phyloP scores from a whole-genome alignment of 495 filamentous ascomycete genomes.

The Annulohypoxylon maeteangense region DNA sequence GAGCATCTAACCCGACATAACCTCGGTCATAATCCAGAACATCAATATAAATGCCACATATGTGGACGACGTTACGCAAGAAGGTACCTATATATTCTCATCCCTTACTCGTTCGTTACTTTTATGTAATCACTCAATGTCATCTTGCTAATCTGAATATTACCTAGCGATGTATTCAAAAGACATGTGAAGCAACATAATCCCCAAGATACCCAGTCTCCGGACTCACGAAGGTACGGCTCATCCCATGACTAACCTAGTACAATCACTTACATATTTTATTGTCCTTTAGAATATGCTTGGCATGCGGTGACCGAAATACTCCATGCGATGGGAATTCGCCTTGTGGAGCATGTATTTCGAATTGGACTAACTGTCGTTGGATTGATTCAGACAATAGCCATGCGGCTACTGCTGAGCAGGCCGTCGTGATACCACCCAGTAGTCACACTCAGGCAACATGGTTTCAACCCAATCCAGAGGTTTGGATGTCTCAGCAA shows the following conservation, averaged over 20 bases:
- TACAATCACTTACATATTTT: conserved; percentile 16
- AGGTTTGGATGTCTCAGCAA: conserved; percentile 18
- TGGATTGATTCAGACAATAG: conserved; percentile 14
- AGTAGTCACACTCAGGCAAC: background rate
- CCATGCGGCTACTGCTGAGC: conserved; percentile 14
- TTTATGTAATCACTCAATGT: background rate
- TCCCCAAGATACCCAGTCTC: background rate
- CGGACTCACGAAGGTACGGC: conserved; percentile 5
- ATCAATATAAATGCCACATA: conserved; percentile 38
- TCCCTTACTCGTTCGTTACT: background rate
- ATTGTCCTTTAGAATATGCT: conserved; percentile 31
- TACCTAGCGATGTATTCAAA: conserved; percentile 46
- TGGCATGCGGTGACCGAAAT: conserved; percentile 41
- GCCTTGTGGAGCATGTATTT: conserved; percentile 42
- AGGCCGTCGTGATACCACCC: conserved; percentile 4
- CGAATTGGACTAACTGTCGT: conserved; percentile 29
- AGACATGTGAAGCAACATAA: conserved; percentile 48
- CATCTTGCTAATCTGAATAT: conserved; percentile 1
- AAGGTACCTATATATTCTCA: conserved; percentile 21
- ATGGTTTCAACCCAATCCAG: conserved; percentile 27
- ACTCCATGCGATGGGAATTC: conserved; percentile 41
- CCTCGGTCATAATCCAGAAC: conserved; percentile 29
- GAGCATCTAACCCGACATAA: conserved; percentile 40
- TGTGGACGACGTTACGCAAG: conserved; percentile 39
- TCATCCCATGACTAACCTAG: background rate